Evolutionary conservation across 345 rosid genomes (phyloP), one percentile per base, ranked within the genome.

Genomic region (Erodium maritimum): DNA sequence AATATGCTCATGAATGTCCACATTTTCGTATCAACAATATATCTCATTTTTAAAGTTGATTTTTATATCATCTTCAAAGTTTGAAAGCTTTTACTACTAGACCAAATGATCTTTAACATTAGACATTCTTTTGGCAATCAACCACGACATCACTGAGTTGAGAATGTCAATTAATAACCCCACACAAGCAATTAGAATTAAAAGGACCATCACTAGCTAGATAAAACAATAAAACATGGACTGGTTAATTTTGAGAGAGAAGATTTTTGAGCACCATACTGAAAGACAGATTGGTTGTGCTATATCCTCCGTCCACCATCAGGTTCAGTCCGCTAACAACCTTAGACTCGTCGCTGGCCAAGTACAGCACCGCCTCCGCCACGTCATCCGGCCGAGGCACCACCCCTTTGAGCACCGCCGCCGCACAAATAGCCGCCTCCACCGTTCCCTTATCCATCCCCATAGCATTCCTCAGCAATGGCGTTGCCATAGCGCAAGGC

Each of bases 281-380:
- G 55, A 69, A 76, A 9, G 68, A 60, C 60, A 56, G 75, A 61
- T 68, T 77, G 21, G 76, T 71, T 25, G 67, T 61, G 68, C 63
- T 65, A 23, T 69, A 80, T 0, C 84, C 84, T 5, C 84, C 81
- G 9, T 80, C 84, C 59, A 76, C 70, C 60, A 71, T 2, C 18
- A 79, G 69, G 50, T 76, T 79, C 5, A 76, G 23, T 25, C 84
- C 81, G 56, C 71, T 79, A 24, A 71, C 75, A 29, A 17, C 69
- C 68, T 56, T 80, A 1, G 77, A 53, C 62, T 71, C 79, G 19
- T 76, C 79, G 19, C 79, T 63, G 6, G 69, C 58, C 68, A 80
- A 61, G 51, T 59, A 80, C 65, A 74, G 10, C 7, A 72, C 81
- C 0, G 79, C 81, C 63, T 67, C 74, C 13, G 79, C 79, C 62